These are phyloP conservation scores for Jatropha multifida DNA, from an alignment of 441 rosid genomes.

Conservation along the genomic window DNA sequence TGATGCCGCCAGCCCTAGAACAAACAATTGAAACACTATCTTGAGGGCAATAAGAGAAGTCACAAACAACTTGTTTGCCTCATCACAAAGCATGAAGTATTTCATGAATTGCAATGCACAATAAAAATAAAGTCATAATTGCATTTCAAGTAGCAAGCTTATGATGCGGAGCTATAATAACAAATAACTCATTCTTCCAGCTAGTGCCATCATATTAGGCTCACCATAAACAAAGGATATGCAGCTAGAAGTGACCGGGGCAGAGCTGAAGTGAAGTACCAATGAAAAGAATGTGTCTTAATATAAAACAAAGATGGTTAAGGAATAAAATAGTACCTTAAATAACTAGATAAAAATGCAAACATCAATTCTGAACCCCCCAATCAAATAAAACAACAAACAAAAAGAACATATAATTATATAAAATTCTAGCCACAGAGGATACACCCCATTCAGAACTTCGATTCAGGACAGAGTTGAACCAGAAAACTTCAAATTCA, in stretches of 20 bases:
- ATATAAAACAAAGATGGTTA: slow-evolving; percentile 33
- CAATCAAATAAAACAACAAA: neutral
- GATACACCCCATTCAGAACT: slow-evolving; percentile 99
- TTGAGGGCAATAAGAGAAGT: neutral
- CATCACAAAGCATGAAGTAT: no score
- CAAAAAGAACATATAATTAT: neutral
- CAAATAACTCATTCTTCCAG: neutral
- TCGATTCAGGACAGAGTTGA: slow-evolving; percentile 92
- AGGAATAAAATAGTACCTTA: slow-evolving; percentile 20
- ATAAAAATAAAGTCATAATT: neutral
- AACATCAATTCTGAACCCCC: no score
- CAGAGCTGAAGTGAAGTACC: slow-evolving; percentile 99
- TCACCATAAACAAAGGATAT: slow-evolving; percentile 89
- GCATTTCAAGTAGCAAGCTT: neutral
- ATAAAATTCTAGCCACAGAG: slow-evolving; percentile 33
- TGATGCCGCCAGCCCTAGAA: no score
- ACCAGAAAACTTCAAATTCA: slow-evolving; percentile 96
- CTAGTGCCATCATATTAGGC: slow-evolving; percentile 15
- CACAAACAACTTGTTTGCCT: neutral
- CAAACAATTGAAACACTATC: neutral
- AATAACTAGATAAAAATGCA: no score
- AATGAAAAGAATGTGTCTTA: slow-evolving; percentile 83
- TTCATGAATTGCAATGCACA: neutral
- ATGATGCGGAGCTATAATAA: neutral
- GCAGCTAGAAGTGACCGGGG: slow-evolving; percentile 84